Evolutionary conservation across 305 asterid species (phyloP).

Genomic region (Fraxinus sp.): DNA sequence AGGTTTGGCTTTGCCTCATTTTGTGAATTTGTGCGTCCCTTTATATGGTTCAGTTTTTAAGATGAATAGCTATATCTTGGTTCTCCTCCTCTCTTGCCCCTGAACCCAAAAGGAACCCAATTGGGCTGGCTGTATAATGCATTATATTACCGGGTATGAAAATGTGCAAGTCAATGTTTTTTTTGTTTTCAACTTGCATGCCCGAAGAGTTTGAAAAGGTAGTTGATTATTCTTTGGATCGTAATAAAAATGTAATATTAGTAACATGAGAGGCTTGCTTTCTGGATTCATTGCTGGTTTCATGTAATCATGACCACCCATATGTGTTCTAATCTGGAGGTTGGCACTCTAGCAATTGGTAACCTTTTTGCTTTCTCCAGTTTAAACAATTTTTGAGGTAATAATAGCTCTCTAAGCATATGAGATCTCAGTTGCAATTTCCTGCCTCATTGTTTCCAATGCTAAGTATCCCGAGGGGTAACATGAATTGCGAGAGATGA

Average conservation of each 20-base stretch:
- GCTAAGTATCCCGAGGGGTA: background rate
- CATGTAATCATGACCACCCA: background rate
- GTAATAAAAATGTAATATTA: background rate
- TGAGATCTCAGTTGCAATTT: background rate
- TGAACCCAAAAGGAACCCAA: background rate
- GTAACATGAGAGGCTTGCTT: background rate
- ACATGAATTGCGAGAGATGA: background rate
- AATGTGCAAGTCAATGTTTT: background rate
- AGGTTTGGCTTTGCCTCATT: background rate
- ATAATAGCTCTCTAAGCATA: background rate
- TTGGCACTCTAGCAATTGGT: background rate
- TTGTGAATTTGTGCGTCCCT: background rate
- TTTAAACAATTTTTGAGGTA: background rate
- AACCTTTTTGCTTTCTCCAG: background rate
- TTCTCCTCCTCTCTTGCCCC: background rate
- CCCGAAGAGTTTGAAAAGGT: background rate
- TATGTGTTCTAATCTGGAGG: background rate
- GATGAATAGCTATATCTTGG: background rate
- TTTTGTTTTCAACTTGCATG: background rate
- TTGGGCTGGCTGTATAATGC: background rate
- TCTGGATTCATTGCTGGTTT: background rate
- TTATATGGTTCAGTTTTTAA: background rate
- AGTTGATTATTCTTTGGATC: background rate
- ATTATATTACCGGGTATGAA: background rate
- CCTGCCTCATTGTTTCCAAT: background rate